Conservation (phyloP, 345 rosid genomes). For the Aethionema arabicum region DNA sequence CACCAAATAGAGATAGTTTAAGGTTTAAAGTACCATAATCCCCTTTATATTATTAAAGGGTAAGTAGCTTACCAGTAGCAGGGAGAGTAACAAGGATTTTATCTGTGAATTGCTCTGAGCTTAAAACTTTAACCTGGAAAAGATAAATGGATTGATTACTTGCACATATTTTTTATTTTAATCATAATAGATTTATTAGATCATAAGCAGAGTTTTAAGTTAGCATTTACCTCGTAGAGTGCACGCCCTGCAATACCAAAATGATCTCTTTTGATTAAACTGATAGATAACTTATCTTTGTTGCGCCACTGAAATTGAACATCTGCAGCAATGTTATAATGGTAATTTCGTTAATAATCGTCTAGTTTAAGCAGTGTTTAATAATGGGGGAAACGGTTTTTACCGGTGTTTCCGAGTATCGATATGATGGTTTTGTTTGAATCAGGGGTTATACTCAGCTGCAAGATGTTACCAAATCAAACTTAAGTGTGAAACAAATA, state of each 20-base stretch:
- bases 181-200: background rate
- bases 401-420: conserved; percentile 83
- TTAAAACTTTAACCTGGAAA: conserved; percentile 56
- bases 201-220: background rate
- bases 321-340: conserved; percentile 45
- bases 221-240: conserved; percentile 58
- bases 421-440: conserved; percentile 60
- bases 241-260: conserved; percentile 59
- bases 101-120: conserved; percentile 54
- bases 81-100: conserved; percentile 64
- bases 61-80: conserved; percentile 57
- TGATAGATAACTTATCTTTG: conserved; percentile 46
- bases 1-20: no score
- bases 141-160: background rate
- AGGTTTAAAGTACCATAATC: no score
- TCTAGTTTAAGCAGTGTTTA: background rate
- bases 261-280: conserved; percentile 51
- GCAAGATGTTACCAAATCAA: conserved; percentile 38
- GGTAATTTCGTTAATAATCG: background rate
- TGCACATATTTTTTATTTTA: background rate
- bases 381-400: background rate
- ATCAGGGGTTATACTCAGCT: conserved; percentile 63
- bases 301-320: conserved; percentile 61
- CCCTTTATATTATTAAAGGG: background rate
- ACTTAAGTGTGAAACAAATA: conserved; percentile 14